These are phyloP conservation scores for Ballota nigra DNA, from an alignment of 257 asterid genomes.

Conservation along the genomic window DNA sequence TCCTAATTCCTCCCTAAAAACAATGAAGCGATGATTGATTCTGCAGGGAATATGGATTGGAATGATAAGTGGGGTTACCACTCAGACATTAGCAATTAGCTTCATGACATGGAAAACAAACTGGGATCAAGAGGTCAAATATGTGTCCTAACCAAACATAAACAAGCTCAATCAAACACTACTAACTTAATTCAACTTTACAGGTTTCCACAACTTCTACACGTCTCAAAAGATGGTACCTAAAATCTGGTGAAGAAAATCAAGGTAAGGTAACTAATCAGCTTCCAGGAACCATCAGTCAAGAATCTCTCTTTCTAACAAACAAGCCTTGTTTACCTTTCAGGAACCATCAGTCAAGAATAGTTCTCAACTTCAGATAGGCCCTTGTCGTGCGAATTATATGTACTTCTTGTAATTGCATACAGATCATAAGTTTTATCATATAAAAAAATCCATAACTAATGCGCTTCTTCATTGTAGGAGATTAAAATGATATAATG, in stretches of 20 bases:
- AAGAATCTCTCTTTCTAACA: background rate
- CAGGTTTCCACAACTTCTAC: slow-evolving; percentile 31
- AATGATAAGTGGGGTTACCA: slow-evolving; percentile 47
- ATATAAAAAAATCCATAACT: background rate
- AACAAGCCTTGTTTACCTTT: background rate
- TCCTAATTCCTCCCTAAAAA: background rate
- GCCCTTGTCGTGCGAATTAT: background rate
- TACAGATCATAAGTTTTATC: background rate
- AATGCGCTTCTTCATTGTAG: too few species aligned
- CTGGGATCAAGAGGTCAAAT: slow-evolving; percentile 48
- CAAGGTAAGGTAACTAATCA: background rate
- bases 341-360: background rate
- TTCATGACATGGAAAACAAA: slow-evolving; percentile 57
- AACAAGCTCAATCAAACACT: background rate
- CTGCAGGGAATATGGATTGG: slow-evolving; percentile 62
- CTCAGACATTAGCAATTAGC: slow-evolving; percentile 46
- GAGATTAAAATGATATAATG: too few species aligned
- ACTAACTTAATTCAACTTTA: background rate
- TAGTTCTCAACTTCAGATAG: background rate
- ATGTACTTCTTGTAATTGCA: background rate
- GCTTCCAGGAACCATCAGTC: background rate
- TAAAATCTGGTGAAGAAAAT: slow-evolving; percentile 24
- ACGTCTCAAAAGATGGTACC: slow-evolving; percentile 32
- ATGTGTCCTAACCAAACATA: background rate
- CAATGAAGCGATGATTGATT: background rate